Evolutionary conservation across 805 yeast species (phyloP).

Genomic region (Metschnikowia baotianmanensis): DNA sequence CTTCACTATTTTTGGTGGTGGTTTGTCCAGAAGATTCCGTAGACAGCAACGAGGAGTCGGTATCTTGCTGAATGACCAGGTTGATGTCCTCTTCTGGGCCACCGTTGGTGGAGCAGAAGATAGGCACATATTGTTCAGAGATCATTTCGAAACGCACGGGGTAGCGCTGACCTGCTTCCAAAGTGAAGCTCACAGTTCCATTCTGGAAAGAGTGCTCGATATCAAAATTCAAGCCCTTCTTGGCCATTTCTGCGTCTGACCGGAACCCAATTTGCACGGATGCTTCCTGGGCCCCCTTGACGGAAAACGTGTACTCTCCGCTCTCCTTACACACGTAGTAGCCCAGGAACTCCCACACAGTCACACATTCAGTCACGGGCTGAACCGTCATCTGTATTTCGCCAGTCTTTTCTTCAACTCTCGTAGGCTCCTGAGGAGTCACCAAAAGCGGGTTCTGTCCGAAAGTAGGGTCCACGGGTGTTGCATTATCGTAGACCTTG

Average conservation of each 20-base stretch:
- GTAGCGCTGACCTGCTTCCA: conserved; percentile 1
- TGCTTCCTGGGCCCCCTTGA: background rate
- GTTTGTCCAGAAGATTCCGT: background rate
- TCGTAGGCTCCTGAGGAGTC: background rate
- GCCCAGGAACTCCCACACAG: conserved; percentile 2
- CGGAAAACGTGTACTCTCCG: background rate
- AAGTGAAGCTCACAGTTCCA: background rate
- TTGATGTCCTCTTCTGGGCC: background rate
- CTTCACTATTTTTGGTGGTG: background rate
- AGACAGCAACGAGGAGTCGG: too few relatives aligned
- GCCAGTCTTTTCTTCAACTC: background rate
- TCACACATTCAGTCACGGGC: background rate
- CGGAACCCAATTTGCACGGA: conserved; percentile 1
- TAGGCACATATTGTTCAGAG: background rate
- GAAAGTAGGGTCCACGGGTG: background rate
- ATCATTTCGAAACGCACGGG: background rate
- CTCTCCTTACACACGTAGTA: background rate
- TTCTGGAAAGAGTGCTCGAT: background rate
- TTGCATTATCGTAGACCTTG: background rate
- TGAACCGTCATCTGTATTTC: background rate
- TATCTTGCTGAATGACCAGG: background rate
- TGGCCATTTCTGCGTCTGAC: background rate
- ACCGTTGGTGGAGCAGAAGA: background rate
- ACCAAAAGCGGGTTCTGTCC: background rate
- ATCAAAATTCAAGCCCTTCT: background rate